Evolutionary conservation across 257 asterid genomes (phyloP), one percentile per base, ranked within the genome.

Genomic region (Primulina eburnea): DNA sequence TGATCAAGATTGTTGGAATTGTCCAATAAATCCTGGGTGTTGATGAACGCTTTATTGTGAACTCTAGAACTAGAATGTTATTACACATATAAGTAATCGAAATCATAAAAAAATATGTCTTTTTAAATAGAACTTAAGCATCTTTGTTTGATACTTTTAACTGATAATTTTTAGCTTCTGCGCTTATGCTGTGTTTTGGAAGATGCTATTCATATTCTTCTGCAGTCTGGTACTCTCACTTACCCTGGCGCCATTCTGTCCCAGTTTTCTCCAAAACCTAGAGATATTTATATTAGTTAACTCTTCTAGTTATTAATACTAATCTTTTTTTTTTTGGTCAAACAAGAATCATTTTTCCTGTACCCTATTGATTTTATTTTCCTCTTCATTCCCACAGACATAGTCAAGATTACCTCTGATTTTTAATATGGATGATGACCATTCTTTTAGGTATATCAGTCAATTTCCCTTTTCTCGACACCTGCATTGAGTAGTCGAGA

Each of bases 1-100:
- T 21, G 37, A 55, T 58, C 47, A 61, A 62, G 66, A 71, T 33
- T 60, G 14, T 14, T 69, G 60, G 53, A 32, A 53, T 8, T 2
- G 28, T 17, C 28, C 20, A 50, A 16, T 50, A 16, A 16, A 50
- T 14, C 21, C 2, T 8, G 52, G 55, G 1, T 47, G 20, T 12
- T 6, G 6, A 14, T 47, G 55, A 47, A 47, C n/a, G 7, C 18
- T 14, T 47, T 16, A 4, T 50, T 14, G 20, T 14, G 8, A 50
- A 14, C 56, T 16, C 56, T 16, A 50, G 20, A 14, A 14, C 56
- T 16, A 50, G 20, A 14, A 14, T 50, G n/a, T 43, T 43, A 16
- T 50, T 16, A 50, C 56, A 16, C 7, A 16, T 16, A 14, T 50
- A 50, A 50, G 8, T 50, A 16, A 14, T 50, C 16, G 56, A 50